Evolutionary conservation across 768 basidiomycete genomes (phyloP).

Genomic region (Boletus rubescentipes): DNA sequence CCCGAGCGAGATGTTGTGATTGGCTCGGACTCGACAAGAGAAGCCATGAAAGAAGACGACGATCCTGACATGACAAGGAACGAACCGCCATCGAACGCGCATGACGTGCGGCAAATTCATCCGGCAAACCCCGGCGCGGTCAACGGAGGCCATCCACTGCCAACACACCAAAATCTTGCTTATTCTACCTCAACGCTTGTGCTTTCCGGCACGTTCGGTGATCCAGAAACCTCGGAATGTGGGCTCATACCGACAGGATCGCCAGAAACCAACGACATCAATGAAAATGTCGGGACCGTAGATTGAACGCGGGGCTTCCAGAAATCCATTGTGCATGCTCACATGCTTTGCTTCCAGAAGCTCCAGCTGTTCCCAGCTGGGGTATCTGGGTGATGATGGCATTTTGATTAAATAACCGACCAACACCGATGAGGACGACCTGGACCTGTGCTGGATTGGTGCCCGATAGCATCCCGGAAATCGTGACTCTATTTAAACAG

Average conservation of each 20-base stretch:
- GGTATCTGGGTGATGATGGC: neutral
- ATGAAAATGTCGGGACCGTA: slow-evolving; percentile 31
- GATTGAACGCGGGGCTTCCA: slow-evolving; percentile 50
- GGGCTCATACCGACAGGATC: neutral
- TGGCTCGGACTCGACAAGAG: neutral
- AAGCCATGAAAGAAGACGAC: slow-evolving; percentile 25
- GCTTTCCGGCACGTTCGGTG: neutral
- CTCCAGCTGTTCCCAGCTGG: neutral
- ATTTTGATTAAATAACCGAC: neutral
- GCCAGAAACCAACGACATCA: neutral
- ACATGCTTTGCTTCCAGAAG: neutral
- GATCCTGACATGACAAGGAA: slow-evolving; percentile 23
- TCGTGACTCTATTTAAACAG: neutral
- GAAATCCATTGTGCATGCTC: slow-evolving; percentile 22
- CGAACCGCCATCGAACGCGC: slow-evolving; percentile 7
- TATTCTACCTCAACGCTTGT: neutral
- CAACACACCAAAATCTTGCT: neutral
- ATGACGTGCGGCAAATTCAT: slow-evolving; percentile 7
- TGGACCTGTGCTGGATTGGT: neutral
- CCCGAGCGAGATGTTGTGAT: slow-evolving; percentile 3
- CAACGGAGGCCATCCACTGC: neutral
- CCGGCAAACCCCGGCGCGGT: slow-evolving; percentile 13
- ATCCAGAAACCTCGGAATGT: neutral
- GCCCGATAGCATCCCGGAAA: neutral
- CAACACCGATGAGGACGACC: neutral